Base-by-base conservation (phyloP, 139 green algal species). In the Micromonas commoda region DNA sequence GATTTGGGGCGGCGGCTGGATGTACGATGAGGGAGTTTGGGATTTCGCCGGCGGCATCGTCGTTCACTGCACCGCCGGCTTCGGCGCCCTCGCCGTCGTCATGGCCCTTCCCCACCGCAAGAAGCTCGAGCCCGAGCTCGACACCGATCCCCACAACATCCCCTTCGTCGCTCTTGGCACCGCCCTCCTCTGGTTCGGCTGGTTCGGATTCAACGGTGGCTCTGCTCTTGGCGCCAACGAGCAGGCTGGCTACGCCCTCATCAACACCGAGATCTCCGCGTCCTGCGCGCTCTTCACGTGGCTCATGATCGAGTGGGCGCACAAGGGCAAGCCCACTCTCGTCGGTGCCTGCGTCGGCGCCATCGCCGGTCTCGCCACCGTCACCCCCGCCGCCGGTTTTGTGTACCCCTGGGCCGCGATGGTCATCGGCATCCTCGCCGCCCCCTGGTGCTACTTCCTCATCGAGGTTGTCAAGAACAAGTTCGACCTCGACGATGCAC, bases 91-190 rank as follows among this genome's bases (percentile, higher is more conserved):
- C 33, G 65, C 77, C 2, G 60, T 61, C 2, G 64, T 52, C 39
- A 34, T 82, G 6, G 60, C 79, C 6, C 4, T 82, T 9, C 75
- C 67, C 23, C 67, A 60, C 13, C 75, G 82, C 51, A 78, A 83
- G 23, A 86, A 93, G 74, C 77, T 86, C 60, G 60, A 83, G 13
- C 77, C 67, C 32, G 81, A 81, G 51, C n/a, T 67, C 0, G 83
- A 87, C 81, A 92, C 91, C 79, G 85, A 86, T 3, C 79, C 82
- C 5, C 64, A 78, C 82, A 87, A 82, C 57, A 65, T 87, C 28
- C 77, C 64, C 0, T 73, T 83, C 39, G 65, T 69, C 2, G 54
- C 79, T 1, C 75, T 73, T 26, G 82, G 82, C 61, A 68, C 82
- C 0, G 82, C 73, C 32, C 76, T 87, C 75, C 79, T 87, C 5